phyloP scores from a whole-genome alignment of 108 stramenopile genomes.

The Asterionellopsis glacialis region DNA sequence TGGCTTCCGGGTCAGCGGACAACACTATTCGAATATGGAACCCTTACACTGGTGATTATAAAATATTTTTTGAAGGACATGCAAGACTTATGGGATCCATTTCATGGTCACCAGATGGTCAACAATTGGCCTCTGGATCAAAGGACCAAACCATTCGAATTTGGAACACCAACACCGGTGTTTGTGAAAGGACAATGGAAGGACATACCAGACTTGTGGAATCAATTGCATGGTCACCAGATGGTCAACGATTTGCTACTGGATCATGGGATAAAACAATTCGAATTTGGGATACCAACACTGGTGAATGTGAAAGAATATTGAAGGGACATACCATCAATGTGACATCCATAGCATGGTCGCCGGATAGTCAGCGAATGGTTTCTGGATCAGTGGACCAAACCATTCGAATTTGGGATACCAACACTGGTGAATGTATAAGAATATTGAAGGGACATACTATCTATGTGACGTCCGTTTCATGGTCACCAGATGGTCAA shows the following conservation, averaged over 20 bases:
- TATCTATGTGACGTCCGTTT: background rate
- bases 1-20: conserved; percentile 1
- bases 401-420: conserved; percentile 1
- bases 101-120: conserved; percentile 7
- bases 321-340: background rate
- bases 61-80: background rate
- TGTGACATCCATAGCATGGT: background rate
- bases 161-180: background rate
- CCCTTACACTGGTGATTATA: background rate
- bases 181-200: background rate
- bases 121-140: background rate
- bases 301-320: background rate
- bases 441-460: background rate
- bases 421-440: background rate
- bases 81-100: background rate
- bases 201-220: background rate
- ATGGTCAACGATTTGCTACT: background rate
- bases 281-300: conserved; percentile 1
- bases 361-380: background rate
- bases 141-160: background rate
- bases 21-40: conserved; percentile 2
- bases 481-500: background rate
- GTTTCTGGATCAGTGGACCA: background rate
- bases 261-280: background rate
- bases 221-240: background rate